phyloP scores from a whole-genome alignment of 371 early-diverging fungal species.

The Rhizopus sp. region DNA sequence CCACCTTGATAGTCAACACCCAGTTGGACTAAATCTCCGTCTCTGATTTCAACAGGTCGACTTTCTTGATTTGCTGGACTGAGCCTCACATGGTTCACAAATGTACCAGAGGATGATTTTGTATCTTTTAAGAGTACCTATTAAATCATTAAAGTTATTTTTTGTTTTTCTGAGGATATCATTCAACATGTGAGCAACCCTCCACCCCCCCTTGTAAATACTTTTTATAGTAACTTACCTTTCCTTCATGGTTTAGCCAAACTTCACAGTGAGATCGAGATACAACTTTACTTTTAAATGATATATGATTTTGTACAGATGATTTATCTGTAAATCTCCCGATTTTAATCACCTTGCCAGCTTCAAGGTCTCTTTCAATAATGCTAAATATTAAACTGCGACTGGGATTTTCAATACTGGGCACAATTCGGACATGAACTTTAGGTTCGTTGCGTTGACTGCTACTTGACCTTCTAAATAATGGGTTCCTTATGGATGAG shows the following conservation, averaged over 20 bases:
- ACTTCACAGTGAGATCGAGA: constrained; percentile 92
- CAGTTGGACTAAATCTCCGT: constrained; percentile 92
- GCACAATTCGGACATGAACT: constrained; percentile 73
- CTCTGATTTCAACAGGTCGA: constrained; percentile 75
- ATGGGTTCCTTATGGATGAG: constrained; percentile 4
- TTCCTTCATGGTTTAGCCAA: constrained; percentile 75
- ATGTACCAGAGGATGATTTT: constrained; percentile 95
- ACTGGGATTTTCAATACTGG: constrained; percentile 71
- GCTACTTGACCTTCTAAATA: constrained; percentile 17
- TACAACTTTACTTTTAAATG: constrained; percentile 94
- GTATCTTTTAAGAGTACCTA: constrained; percentile 62
- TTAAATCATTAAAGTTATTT: neutral
- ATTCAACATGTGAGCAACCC: constrained; percentile 8
- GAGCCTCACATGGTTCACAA: constrained; percentile 90
- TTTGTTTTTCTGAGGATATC: too few species aligned
- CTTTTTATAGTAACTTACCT: constrained; percentile 50
- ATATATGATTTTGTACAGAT: constrained; percentile 63
- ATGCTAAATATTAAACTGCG: constrained; percentile 81
- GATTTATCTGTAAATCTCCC: constrained; percentile 82
- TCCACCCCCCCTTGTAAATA: neutral
- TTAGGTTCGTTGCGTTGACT: neutral
- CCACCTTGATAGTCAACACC: constrained; percentile 98
- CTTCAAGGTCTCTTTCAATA: constrained; percentile 77
- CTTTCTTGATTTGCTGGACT: constrained; percentile 87
- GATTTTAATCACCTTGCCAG: constrained; percentile 71